Conservation (phyloP, 805 yeast species). For the Blastobotrys muscicola region DNA sequence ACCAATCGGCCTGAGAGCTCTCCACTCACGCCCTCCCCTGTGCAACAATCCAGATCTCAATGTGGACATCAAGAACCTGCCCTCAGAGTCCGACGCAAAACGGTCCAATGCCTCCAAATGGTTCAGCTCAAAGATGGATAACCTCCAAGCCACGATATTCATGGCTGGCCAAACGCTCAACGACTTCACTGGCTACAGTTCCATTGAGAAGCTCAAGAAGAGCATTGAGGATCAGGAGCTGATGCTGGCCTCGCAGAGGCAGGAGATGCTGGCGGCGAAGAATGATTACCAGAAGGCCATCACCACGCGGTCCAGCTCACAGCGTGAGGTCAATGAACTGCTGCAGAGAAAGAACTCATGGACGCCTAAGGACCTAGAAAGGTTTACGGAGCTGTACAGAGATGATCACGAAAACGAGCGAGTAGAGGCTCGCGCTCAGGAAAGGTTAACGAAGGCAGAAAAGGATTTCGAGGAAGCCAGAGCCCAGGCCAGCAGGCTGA, state of each 20-base stretch:
- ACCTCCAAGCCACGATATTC: slow-evolving; percentile 27
- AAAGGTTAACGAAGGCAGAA: slow-evolving; percentile 46
- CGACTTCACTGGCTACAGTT: slow-evolving; percentile 84
- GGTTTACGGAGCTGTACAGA: slow-evolving; percentile 72
- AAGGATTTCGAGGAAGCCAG: slow-evolving; percentile 57
- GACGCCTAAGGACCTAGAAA: slow-evolving; percentile 69
- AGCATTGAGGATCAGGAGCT: slow-evolving; percentile 49
- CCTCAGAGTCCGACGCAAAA: slow-evolving; percentile 22
- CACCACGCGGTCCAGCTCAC: slow-evolving; percentile 55
- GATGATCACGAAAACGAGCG: slow-evolving; percentile 69
- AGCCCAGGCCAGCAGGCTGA: slow-evolving; percentile 59
- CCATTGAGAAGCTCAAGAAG: slow-evolving; percentile 61
- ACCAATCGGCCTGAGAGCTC: no score
- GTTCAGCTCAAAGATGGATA: slow-evolving; percentile 24
- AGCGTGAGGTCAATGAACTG: slow-evolving; percentile 77
- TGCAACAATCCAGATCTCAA: no score
- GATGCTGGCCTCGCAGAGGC: slow-evolving; percentile 40
- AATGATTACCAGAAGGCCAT: slow-evolving; percentile 49
- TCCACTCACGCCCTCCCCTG: no score
- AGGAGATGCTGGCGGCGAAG: slow-evolving; percentile 41
- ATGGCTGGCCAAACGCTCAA: slow-evolving; percentile 51
- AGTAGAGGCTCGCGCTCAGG: slow-evolving; percentile 43
- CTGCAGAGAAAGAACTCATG: slow-evolving; percentile 78
- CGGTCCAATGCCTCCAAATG: slow-evolving; percentile 19
- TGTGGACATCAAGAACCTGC: slow-evolving; percentile 9